Evolutionary conservation across 1,284 basidiomycete species (phyloP), one percentile per base, ranked within the genome.

Genomic region (Fistulina hepatica): DNA sequence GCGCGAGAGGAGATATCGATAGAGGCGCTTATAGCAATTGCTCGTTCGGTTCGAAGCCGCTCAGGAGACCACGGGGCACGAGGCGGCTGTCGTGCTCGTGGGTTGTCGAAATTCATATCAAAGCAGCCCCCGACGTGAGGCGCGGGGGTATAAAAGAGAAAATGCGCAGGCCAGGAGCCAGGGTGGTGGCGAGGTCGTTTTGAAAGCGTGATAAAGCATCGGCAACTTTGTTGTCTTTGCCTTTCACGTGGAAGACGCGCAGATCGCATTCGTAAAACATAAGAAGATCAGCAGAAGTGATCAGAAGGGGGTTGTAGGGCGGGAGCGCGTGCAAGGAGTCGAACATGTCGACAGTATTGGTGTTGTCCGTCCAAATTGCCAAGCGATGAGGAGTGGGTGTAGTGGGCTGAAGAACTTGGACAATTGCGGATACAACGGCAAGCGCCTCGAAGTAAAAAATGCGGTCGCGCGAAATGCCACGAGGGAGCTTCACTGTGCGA

Each of bases 321-420:
- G 52, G 54, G 0, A 11, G 4, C 0, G 52, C 51, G 1, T 44
- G 34, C 5, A 66, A 37, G 0, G 55, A 44, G 36, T 52, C 44
- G 44, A 65, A 67, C 5, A 64, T 54, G 17, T 54, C 39, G 3
- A 62, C 57, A 0, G 53, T 54, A 44, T 60, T 58, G 0, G 35
- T 17, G 41, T 55, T 64, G 42, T 67, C 60, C 2, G 59, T 52
- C 34, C 45, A 57, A 12, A 57, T 50, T 17, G 49, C 31, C 22
- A 57, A 37, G 12, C 5, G 31, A 2, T 31, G 16, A 1, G 36
- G n/a, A 17, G 21, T 25, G 12, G 42, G 6, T 2, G n/a, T 16
- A 7, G 27, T n/a, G 27, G n/a, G 27, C n/a, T 12, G 6, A 6
- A 6, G 27, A 6, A n/a, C 17, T 12, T 30, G n/a, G n/a, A 43